Conservation (phyloP, 306 rosid species). For the Cotoneaster glaucophyllus region DNA sequence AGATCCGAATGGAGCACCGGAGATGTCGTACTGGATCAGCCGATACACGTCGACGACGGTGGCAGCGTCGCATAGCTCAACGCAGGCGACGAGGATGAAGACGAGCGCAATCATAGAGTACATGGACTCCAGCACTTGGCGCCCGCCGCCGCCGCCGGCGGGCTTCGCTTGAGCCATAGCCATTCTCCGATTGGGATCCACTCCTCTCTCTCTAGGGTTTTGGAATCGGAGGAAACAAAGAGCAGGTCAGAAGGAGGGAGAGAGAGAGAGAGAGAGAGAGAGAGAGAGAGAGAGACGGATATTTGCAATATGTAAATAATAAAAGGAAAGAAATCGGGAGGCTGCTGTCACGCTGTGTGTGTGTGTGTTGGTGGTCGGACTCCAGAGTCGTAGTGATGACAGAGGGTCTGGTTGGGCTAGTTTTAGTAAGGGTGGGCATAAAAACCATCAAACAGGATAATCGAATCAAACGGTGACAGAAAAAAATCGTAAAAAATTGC, state of each 20-base stretch:
- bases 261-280: neutral
- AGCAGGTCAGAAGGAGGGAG: neutral
- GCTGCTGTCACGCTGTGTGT: neutral
- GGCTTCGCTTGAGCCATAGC: constrained; percentile 41
- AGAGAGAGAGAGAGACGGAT: neutral
- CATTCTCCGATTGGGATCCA: neutral
- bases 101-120: constrained; percentile 71
- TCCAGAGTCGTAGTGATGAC: no score
- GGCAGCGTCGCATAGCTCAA: constrained; percentile 93
- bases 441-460: no score
- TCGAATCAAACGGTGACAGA: no score
- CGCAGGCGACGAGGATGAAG: constrained; percentile 72
- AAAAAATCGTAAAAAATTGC: no score
- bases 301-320: neutral
- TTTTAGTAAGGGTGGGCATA: no score
- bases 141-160: constrained; percentile 25
- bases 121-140: constrained; percentile 55
- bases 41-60: constrained; percentile 94
- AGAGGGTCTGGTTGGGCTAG: neutral
- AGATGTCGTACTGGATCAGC: constrained; percentile 85
- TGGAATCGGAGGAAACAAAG: constrained; percentile 5
- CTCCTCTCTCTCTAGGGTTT: constrained; percentile 35
- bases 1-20: constrained; percentile 89
- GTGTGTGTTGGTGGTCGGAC: neutral
- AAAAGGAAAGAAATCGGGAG: neutral